A percentile compares a stretch with the other conserved stretches of the same genome.
These are phyloP conservation scores for Boletus reticulatus DNA, from an alignment of 768 basidiomycete species.

Conservation along the genomic window DNA sequence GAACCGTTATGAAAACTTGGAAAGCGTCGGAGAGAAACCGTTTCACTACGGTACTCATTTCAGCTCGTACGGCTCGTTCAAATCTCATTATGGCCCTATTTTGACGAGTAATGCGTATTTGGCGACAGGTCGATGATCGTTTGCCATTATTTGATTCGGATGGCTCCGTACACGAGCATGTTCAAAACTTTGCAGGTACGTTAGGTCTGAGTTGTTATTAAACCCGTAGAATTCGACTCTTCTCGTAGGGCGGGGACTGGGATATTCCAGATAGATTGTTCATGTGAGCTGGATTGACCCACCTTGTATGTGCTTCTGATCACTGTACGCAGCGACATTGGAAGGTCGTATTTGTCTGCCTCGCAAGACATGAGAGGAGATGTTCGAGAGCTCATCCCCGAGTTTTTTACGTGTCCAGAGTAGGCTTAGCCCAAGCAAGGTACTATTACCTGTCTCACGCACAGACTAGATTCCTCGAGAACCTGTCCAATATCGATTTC, in stretches of 20 bases:
- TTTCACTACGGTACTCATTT: conserved; percentile 96
- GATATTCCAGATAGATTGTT: conserved; percentile 89
- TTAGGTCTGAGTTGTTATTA: neutral
- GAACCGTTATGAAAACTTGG: conserved; percentile 68
- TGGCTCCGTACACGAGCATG: conserved; percentile 91
- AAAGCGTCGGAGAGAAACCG: conserved; percentile 80
- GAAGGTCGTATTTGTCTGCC: conserved; percentile 82
- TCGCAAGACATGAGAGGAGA: conserved; percentile 86
- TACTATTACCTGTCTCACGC: neutral
- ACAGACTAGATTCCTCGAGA: conserved; percentile 72
- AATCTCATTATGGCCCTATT: neutral
- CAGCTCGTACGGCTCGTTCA: conserved; percentile 48
- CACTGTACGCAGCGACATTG: conserved; percentile 54
- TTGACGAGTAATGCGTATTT: neutral
- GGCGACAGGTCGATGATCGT: conserved; percentile 78
- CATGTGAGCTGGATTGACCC: conserved; percentile 40
- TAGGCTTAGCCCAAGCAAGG: conserved; percentile 24
- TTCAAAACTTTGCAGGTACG: conserved; percentile 81
- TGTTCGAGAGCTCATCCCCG: conserved; percentile 90
- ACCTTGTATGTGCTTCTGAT: conserved; percentile 3
- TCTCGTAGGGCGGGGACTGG: conserved; percentile 83
- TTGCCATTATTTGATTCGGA: conserved; percentile 88
- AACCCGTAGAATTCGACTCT: neutral
- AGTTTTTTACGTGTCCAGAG: conserved; percentile 86
- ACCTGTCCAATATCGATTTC: conserved; percentile 75